These are phyloP conservation scores for Candida sanyaensis DNA, from an alignment of 1,139 yeast species.

Conservation along the genomic window DNA sequence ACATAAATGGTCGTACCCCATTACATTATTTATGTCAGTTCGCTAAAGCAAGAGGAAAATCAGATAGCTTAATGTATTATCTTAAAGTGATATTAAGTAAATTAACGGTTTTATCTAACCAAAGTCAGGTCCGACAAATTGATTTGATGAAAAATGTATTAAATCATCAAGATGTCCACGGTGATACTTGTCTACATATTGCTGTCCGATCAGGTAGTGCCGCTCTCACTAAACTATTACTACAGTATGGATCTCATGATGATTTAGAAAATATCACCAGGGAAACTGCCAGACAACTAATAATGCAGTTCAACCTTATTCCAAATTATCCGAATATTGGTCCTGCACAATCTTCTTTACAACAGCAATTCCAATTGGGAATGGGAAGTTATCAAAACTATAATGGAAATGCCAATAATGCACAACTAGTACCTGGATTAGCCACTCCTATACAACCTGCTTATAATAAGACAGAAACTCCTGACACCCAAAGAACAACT, in stretches of 20 bases:
- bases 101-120: slow-evolving; percentile 32
- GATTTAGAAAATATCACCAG: slow-evolving; percentile 42
- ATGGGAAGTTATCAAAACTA: slow-evolving; percentile 12
- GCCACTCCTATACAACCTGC: slow-evolving; percentile 43
- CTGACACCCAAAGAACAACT: slow-evolving; percentile 51
- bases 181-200: slow-evolving; percentile 69
- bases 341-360: slow-evolving; percentile 12
- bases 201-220: slow-evolving; percentile 51
- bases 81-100: slow-evolving; percentile 41
- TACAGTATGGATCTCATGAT: slow-evolving; percentile 51
- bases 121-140: slow-evolving; percentile 27
- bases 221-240: slow-evolving; percentile 39
- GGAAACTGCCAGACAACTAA: slow-evolving; percentile 38
- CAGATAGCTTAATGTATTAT: slow-evolving; percentile 44
- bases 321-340: slow-evolving; percentile 14
- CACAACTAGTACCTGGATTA: slow-evolving; percentile 16
- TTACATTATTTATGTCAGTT: slow-evolving; percentile 71
- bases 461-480: slow-evolving; percentile 34
- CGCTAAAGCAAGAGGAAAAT: slow-evolving; percentile 51
- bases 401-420: slow-evolving; percentile 8
- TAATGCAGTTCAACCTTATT: slow-evolving; percentile 27
- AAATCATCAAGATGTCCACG: slow-evolving; percentile 68
- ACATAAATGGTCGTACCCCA: slow-evolving; percentile 71
- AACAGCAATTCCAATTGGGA: slow-evolving; percentile 12
- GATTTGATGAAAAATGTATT: slow-evolving; percentile 61